Percentiles rank a stretch among this genome's conserved stretches.
Evolutionary conservation across 2,329 filamentous ascomycete species (phyloP).

Genomic region (Cladobotryum protrusum): DNA sequence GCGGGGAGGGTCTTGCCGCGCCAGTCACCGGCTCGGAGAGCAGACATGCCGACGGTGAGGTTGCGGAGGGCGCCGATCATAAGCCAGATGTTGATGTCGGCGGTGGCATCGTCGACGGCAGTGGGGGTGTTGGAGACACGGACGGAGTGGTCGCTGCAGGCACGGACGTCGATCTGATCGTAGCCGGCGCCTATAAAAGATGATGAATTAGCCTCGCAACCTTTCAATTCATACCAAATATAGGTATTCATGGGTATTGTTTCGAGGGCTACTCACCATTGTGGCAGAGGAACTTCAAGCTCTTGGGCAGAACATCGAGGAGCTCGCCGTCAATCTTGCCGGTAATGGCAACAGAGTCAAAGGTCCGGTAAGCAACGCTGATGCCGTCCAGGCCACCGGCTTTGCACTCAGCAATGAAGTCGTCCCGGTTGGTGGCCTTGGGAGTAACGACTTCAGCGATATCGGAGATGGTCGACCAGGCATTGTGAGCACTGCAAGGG

Average conservation of each 20-base stretch:
- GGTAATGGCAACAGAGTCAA: slow-evolving; percentile 56
- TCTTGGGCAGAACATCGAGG: slow-evolving; percentile 49
- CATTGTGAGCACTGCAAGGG: slow-evolving; percentile 52
- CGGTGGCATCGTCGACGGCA: slow-evolving; percentile 76
- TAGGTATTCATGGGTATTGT: not conserved
- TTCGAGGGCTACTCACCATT: slow-evolving; percentile 39
- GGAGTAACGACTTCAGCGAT: slow-evolving; percentile 62
- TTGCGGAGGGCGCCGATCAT: slow-evolving; percentile 74
- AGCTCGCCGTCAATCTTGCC: slow-evolving; percentile 67
- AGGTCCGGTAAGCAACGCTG: slow-evolving; percentile 64
- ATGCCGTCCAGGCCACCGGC: slow-evolving; percentile 61
- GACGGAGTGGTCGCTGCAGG: slow-evolving; percentile 61
- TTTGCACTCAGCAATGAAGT: slow-evolving; percentile 63
- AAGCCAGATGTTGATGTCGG: slow-evolving; percentile 74
- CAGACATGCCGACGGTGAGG: slow-evolving; percentile 59
- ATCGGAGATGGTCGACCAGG: slow-evolving; percentile 55
- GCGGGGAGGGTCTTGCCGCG: slow-evolving; percentile 51
- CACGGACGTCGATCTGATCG: slow-evolving; percentile 70
- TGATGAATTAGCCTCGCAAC: not conserved
- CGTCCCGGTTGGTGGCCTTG: slow-evolving; percentile 52
- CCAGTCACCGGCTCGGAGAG: slow-evolving; percentile 63
- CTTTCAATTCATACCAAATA: not conserved
- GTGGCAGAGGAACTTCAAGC: slow-evolving; percentile 53
- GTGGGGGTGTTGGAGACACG: slow-evolving; percentile 76
- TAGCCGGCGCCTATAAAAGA: slow-evolving; percentile 66